Conservation (phyloP, 108 stramenopile genomes). For the Nitzschia sp. region DNA sequence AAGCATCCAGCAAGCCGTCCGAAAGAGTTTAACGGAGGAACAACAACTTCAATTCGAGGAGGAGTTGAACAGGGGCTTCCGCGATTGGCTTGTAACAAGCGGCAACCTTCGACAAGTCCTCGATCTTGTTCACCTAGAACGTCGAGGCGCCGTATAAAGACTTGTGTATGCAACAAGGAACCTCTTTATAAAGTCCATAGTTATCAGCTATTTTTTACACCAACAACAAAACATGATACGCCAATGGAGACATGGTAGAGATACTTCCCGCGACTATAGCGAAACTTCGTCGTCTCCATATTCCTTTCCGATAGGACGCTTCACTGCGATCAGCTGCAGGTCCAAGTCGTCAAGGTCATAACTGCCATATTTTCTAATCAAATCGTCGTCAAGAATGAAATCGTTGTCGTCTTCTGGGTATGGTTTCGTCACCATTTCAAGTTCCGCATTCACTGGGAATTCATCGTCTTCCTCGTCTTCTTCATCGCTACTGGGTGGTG, state of each 20-base stretch:
- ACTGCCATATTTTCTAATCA: slow-evolving; percentile 25
- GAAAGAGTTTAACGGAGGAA: slow-evolving; percentile 60
- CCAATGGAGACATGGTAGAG: too few relatives aligned
- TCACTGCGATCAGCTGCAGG: slow-evolving; percentile 38
- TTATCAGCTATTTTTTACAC: too few relatives aligned
- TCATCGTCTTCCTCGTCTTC: neutral
- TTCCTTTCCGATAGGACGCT: slow-evolving; percentile 29
- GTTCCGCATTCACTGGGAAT: neutral
- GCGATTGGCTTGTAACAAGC: slow-evolving; percentile 91
- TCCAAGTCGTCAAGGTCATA: slow-evolving; percentile 27
- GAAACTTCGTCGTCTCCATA: slow-evolving; percentile 51
- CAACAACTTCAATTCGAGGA: slow-evolving; percentile 72
- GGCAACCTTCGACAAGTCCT: slow-evolving; percentile 92
- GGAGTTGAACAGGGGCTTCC: slow-evolving; percentile 79
- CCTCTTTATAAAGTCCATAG: too few relatives aligned
- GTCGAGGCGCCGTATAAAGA: slow-evolving; percentile 27
- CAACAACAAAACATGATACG: too few relatives aligned
- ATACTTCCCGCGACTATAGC: too few relatives aligned
- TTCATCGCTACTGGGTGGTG: neutral
- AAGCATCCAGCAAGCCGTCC: slow-evolving; percentile 69
- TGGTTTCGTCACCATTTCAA: neutral
- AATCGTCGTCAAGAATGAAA: slow-evolving; percentile 8
- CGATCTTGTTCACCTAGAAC: slow-evolving; percentile 88
- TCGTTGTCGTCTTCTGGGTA: neutral
- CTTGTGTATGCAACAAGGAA: too few relatives aligned